A percentile compares a stretch with the other conserved stretches of the same genome.
Evolutionary conservation across 768 basidiomycete genomes (phyloP).

Genomic region (Fistulinella prunicolor): DNA sequence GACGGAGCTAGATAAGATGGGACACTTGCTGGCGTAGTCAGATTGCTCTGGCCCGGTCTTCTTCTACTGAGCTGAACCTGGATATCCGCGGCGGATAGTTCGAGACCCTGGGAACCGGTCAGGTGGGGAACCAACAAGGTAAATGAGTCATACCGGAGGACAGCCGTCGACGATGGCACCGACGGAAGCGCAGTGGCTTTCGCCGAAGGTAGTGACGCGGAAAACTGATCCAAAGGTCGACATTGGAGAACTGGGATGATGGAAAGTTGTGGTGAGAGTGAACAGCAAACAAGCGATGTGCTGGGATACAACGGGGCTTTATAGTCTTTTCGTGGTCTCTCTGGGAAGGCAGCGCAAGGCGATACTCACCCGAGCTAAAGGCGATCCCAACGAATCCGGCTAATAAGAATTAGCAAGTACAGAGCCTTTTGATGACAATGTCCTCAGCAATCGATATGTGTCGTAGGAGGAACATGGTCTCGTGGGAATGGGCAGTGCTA

Average conservation of each 20-base stretch:
- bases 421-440: background rate
- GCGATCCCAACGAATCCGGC: slow-evolving; percentile 7
- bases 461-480: slow-evolving; percentile 1
- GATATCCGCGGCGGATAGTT: slow-evolving; percentile 76
- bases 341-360: slow-evolving; percentile 15
- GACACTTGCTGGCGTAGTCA: slow-evolving; percentile 85
- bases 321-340: slow-evolving; percentile 8
- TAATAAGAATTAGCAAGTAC: background rate
- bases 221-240: slow-evolving; percentile 91
- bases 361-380: slow-evolving; percentile 22
- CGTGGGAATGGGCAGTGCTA: slow-evolving; percentile 22
- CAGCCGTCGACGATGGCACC: slow-evolving; percentile 98
- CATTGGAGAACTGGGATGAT: slow-evolving; percentile 47
- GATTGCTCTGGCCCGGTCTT: slow-evolving; percentile 92
- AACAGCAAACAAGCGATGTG: background rate
- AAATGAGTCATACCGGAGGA: slow-evolving; percentile 68
- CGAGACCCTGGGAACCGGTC: slow-evolving; percentile 62
- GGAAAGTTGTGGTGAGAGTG: slow-evolving; percentile 14
- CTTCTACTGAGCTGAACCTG: slow-evolving; percentile 89
- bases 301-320: slow-evolving; percentile 18
- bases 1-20: background rate
- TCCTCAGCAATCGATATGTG: background rate
- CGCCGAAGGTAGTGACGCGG: slow-evolving; percentile 96
- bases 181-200: slow-evolving; percentile 95
- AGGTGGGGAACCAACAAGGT: slow-evolving; percentile 9